Evolutionary conservation across 805 yeast species (phyloP).

Genomic region (Wickerhamiella sergipiensis): DNA sequence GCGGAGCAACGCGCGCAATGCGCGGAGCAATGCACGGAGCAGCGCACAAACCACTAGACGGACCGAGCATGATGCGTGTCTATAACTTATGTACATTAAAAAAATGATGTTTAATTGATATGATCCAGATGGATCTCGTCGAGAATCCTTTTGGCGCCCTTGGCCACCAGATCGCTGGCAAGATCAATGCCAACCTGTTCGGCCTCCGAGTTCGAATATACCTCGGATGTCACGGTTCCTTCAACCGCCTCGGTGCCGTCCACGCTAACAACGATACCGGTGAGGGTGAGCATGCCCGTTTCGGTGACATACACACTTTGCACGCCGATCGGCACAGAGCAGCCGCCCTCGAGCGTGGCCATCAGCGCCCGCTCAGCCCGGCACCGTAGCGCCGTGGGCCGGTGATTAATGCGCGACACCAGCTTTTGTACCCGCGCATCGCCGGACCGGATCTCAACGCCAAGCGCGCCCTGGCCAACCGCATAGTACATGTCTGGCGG

Average conservation of each 20-base stretch:
- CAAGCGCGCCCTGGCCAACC: slow-evolving; percentile 98
- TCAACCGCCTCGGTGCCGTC: slow-evolving; percentile 67
- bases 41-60: no score
- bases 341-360: slow-evolving; percentile 90
- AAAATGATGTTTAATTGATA: slow-evolving; percentile 7
- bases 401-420: slow-evolving; percentile 51
- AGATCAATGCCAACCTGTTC: slow-evolving; percentile 53
- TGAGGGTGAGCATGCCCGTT: slow-evolving; percentile 36
- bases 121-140: slow-evolving; percentile 48
- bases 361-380: slow-evolving; percentile 77
- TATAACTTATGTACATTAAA: neutral
- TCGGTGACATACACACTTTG: slow-evolving; percentile 39
- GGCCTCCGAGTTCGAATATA: slow-evolving; percentile 44
- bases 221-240: slow-evolving; percentile 31
- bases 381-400: slow-evolving; percentile 58
- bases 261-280: slow-evolving; percentile 68
- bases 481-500: slow-evolving; percentile 83
- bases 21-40: no score
- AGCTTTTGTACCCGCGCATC: slow-evolving; percentile 48
- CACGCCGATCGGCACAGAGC: slow-evolving; percentile 95
- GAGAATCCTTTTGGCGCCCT: slow-evolving; percentile 75
- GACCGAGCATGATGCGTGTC: no score
- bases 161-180: slow-evolving; percentile 49
- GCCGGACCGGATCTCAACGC: slow-evolving; percentile 69
- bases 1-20: no score